These are phyloP conservation scores for Cryphonectria carpinicola DNA, from an alignment of 2,329 filamentous ascomycete genomes.

Conservation along the genomic window DNA sequence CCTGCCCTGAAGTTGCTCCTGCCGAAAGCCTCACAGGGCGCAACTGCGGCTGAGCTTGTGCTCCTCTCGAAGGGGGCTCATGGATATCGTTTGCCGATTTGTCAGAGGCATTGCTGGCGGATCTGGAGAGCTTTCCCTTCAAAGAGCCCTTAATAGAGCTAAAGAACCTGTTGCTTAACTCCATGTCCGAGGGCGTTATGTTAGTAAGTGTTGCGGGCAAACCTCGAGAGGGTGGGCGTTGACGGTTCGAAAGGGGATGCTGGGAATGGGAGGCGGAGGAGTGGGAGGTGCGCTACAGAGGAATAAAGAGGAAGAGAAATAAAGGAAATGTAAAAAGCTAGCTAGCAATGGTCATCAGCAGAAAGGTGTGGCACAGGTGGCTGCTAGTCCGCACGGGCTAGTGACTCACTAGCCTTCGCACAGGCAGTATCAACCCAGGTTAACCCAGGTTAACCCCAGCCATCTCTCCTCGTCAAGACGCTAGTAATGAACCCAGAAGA, in stretches of 20 bases:
- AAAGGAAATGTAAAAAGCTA: too few species aligned
- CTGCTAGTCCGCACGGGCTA: too few species aligned
- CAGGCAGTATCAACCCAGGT: too few species aligned
- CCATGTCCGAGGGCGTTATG: constrained; percentile 20
- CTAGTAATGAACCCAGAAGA: too few species aligned
- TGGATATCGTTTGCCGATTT: constrained; percentile 13
- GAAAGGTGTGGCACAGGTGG: too few species aligned
- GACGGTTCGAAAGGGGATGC: background rate
- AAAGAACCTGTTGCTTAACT: constrained; percentile 29
- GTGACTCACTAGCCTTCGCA: too few species aligned
- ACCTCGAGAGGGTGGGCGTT: background rate
- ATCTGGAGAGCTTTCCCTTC: constrained; percentile 42
- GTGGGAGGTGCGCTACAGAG: too few species aligned
- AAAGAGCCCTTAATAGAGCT: constrained; percentile 39
- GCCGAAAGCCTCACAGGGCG: constrained; percentile 19
- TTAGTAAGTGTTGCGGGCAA: constrained; percentile 8
- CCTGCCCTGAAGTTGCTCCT: constrained; percentile 22
- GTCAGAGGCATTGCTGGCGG: constrained; percentile 26
- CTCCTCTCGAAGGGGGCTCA: constrained; percentile 32
- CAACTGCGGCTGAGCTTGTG: constrained; percentile 24
- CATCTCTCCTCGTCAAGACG: too few species aligned
- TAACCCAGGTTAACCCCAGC: too few species aligned
- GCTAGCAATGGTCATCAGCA: too few species aligned
- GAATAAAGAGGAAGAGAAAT: too few species aligned
- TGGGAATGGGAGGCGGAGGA: constrained; percentile 22